Base-by-base conservation (phyloP, 1,284 basidiomycete species). In the Trametes versicolor region DNA sequence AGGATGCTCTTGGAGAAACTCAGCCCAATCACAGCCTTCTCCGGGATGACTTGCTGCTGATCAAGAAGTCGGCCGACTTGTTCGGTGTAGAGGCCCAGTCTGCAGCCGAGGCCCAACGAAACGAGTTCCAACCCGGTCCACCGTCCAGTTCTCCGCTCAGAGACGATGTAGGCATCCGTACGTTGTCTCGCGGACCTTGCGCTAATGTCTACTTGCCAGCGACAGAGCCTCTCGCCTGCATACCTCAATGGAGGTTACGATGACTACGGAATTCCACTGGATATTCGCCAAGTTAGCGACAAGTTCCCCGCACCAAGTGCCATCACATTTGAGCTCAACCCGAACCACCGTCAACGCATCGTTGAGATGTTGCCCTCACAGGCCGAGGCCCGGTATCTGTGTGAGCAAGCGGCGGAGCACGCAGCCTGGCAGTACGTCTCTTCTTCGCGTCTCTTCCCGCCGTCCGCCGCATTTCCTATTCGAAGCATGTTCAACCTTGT, bases 381-480 rank as follows among this genome's bases (percentile, higher is more conserved):
- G 61, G 75, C 80, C 56, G 86, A 88, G 66, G 88, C 88, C 0
- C 78, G 82, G 55, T 78, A 80, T 34, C 81, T 89, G 17, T 89
- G 88, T 73, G 81, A 85, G 64, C 83, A 87, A 75, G 88, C 88
- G 37, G 83, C 83, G 63, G 79, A 79, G 67, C 88, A 90, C 66
- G 88, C 88, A 51, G 80, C 90, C 65, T 91, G 89, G 89, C 89
- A 90, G 88, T 89, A 76, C 71, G 87, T 84, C 54, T 64, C 58
- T 58, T 57, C 39, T 34, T 50, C 47, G 53, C 60, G 54, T 64
- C 50, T 56, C n/a, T 55, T 43, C 4, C 50, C 45, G 64, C 50
- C 58, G 58, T 61, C 67, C 53, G 48, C 49, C 50, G 51, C 32
- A n/a, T 47, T 58, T 53, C 51, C 53, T 62, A 58, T 63, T 69